Evolutionary conservation across 148 eudicot genomes (phyloP).

Genomic region (Amaranthus palmeri): DNA sequence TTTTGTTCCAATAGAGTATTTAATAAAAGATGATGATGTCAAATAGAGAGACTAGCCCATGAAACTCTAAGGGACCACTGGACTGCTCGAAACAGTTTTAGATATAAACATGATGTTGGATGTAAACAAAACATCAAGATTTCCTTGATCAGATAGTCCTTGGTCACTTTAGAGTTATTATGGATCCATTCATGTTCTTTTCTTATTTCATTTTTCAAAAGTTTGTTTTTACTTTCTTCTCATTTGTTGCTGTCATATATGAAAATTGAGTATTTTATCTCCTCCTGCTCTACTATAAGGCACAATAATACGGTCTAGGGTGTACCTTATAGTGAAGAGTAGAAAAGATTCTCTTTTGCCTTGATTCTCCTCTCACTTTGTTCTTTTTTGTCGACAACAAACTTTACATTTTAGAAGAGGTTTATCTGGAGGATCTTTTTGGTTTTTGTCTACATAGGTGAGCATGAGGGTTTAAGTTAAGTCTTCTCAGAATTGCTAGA

Average conservation of each 20-base stretch:
- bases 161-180: conserved; percentile 31
- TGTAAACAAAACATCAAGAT: conserved; percentile 21
- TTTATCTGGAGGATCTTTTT: conserved; percentile 21
- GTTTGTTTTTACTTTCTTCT: not conserved
- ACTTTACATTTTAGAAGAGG: conserved; percentile 15
- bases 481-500: conserved; percentile 18
- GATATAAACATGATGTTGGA: conserved; percentile 22
- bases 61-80: conserved; percentile 38
- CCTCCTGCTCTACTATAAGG: conserved; percentile 33
- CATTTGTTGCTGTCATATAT: not conserved
- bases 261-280: not conserved
- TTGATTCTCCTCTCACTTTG: conserved; percentile 5
- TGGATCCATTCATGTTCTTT: conserved; percentile 19
- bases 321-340: conserved; percentile 27
- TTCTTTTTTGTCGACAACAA: not conserved
- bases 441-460: conserved; percentile 27
- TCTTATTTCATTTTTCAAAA: conserved; percentile 12
- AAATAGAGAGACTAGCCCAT: conserved; percentile 26
- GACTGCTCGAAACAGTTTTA: conserved; percentile 18
- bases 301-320: conserved; percentile 9
- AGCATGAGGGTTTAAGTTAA: conserved; percentile 23
- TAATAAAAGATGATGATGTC: conserved; percentile 17
- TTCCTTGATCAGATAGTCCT: conserved; percentile 17
- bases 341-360: conserved; percentile 12
- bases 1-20: too few relatives aligned